phyloP scores from a whole-genome alignment of 2,329 filamentous ascomycete genomes.

The Botryotinia narcissicola region DNA sequence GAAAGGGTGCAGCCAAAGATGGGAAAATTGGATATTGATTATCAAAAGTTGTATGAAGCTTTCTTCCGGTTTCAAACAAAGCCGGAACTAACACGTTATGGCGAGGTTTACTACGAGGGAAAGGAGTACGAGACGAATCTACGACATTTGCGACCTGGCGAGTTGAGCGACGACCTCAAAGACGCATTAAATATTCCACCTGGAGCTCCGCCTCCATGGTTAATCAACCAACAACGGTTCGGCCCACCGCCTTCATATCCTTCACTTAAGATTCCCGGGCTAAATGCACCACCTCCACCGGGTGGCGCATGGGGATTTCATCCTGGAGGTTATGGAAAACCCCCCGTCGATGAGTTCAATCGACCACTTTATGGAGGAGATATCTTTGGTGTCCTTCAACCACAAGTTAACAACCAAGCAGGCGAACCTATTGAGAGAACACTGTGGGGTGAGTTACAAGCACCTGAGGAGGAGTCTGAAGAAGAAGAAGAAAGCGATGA shows the following conservation, averaged over 20 bases:
- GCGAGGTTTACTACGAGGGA: constrained; percentile 99
- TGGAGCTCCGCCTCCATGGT: constrained; percentile 90
- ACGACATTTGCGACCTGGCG: constrained; percentile 83
- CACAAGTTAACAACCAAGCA: constrained; percentile 58
- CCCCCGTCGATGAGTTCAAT: constrained; percentile 90
- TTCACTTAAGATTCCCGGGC: constrained; percentile 87
- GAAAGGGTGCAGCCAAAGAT: constrained; percentile 94
- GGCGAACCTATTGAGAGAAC: constrained; percentile 83
- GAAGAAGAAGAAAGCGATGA: constrained; percentile 67
- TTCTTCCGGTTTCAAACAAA: constrained; percentile 99
- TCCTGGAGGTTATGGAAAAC: constrained; percentile 93
- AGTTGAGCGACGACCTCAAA: constrained; percentile 83
- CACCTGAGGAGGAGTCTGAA: constrained; percentile 68
- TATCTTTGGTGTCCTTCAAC: constrained; percentile 76
- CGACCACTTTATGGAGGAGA: constrained; percentile 90
- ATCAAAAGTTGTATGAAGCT: constrained; percentile 95
- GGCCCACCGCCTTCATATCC: constrained; percentile 94
- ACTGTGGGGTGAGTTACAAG: constrained; percentile 89
- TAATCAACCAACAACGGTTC: constrained; percentile 93
- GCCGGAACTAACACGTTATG: constrained; percentile 87
- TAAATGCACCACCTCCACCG: constrained; percentile 88
- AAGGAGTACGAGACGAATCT: constrained; percentile 97
- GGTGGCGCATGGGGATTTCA: constrained; percentile 94
- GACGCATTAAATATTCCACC: constrained; percentile 93
- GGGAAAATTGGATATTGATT: constrained; percentile 96